Percentiles rank a stretch among this genome's conserved stretches.
These are phyloP conservation scores for Tolypocladium pustulatum DNA, from an alignment of 2,329 filamentous ascomycete genomes.

Conservation along the genomic window DNA sequence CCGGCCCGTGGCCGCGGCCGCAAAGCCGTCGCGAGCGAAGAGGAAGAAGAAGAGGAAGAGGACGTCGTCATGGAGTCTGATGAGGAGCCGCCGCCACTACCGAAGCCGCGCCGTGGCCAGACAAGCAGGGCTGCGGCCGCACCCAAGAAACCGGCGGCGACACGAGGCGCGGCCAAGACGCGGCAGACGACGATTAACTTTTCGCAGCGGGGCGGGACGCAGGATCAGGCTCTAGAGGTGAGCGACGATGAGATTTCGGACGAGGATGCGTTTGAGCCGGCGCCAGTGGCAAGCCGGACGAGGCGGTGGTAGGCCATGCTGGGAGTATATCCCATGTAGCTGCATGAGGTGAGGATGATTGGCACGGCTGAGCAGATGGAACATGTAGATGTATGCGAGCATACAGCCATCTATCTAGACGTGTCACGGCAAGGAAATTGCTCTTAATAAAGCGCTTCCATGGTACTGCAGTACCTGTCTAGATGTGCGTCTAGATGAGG, in stretches of 20 bases:
- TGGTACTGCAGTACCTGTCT: neutral
- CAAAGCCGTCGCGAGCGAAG: constrained; percentile 19
- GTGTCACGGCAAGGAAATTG: neutral
- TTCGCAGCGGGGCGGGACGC: constrained; percentile 28
- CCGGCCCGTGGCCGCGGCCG: constrained; percentile 30
- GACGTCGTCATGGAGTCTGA: constrained; percentile 46
- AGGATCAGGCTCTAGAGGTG: constrained; percentile 43
- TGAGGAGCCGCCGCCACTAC: constrained; percentile 27
- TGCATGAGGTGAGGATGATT: neutral
- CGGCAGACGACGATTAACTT: constrained; percentile 24
- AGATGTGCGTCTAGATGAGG: no score
- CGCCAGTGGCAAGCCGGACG: constrained; percentile 24
- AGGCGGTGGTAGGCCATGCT: constrained; percentile 13
- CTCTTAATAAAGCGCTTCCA: neutral
- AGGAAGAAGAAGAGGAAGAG: constrained; percentile 31
- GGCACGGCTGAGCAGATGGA: neutral
- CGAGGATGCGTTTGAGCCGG: constrained; percentile 49
- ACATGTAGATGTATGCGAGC: neutral
- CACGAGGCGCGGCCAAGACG: constrained; percentile 8
- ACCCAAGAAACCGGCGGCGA: constrained; percentile 6
- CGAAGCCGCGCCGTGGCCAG: constrained; percentile 13
- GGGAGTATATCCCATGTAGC: neutral
- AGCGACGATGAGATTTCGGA: constrained; percentile 57
- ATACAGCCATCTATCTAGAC: no score
- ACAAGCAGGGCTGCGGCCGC: constrained; percentile 6